Base-by-base conservation (phyloP, 345 rosid genomes). In the Abelmoschus esculentus region DNA sequence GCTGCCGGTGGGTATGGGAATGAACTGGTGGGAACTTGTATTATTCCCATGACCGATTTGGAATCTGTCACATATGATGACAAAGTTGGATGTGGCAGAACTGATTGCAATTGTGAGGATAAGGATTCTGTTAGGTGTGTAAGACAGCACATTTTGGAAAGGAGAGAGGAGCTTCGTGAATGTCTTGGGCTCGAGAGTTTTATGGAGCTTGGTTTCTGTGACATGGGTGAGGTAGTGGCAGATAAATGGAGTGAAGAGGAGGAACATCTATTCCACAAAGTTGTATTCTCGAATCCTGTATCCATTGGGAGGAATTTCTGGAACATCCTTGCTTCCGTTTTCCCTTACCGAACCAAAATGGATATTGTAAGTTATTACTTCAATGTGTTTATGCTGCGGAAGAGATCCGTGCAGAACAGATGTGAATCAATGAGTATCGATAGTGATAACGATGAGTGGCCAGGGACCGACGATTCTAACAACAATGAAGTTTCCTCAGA, bases 301-400 rank as follows among this genome's bases (percentile, higher is more conserved):
- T 86, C 90, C 5, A 17, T 75, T 34, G 88, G 87, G 36, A 81
- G 68, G 32, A 83, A 81, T 53, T 91, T 93, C 78, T 93, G 97
- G 98, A 71, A 76, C 17, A 77, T 55, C 26, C 83, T 91, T 28
- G 72, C 82, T 26, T 68, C 11, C 4, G 75, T 77, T 15, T 91
- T 93, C 57, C 85, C 89, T 77, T 81, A 82, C 17, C 87, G 87
- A 59, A 74, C 77, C 65, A 85, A 70, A 67, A 66, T 63, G 60
- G 96, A 93, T n/a, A 61, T 89, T 40, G 87, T 93, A 40, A 84
- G 87, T 74, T 93, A 90, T 81, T 93, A 93, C 80, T 93, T 90
- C 62, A 90, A 93, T 40, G 91, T 83, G 63, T 91, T 93, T 72
- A 78, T 86, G 82, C 83, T 93, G 65, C 80, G 70, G 70, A 86